Percentiles rank a stretch among this genome's conserved stretches.
These are phyloP conservation scores for Bolboschoenoplectus hybrid DNA, from an alignment of 202 grass and related monocot species.

Conservation along the genomic window DNA sequence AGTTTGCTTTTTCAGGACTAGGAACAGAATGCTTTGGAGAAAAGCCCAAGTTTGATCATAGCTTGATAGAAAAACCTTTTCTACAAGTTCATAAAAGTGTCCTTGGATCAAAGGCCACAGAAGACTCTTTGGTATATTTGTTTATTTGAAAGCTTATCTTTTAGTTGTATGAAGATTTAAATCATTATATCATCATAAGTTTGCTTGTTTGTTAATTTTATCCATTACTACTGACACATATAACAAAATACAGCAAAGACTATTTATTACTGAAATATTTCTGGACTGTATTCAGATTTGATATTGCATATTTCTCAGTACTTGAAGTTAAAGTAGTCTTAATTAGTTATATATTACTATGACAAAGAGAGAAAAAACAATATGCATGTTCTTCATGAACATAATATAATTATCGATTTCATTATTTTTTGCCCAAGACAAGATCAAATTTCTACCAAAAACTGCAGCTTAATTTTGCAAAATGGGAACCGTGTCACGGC, in stretches of 20 bases:
- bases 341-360: not conserved
- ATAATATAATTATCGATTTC: not conserved
- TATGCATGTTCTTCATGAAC: not conserved
- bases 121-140: not conserved
- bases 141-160: not conserved
- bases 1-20: not conserved
- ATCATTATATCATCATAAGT: not conserved
- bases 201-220: no score
- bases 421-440: not conserved
- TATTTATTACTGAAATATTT: not conserved
- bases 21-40: not conserved
- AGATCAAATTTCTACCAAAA: not conserved
- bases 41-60: not conserved
- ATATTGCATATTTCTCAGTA: not conserved
- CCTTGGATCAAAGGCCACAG: not conserved
- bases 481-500: not conserved
- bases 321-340: not conserved
- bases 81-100: not conserved
- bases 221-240: no score
- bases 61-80: not conserved
- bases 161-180: conserved; percentile 46
- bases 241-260: not conserved
- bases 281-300: not conserved
- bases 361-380: not conserved
- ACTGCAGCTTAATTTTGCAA: not conserved